These are phyloP conservation scores for Ceratocystis cacaofunesta DNA, from an alignment of 2,329 filamentous ascomycete genomes.

Conservation along the genomic window DNA sequence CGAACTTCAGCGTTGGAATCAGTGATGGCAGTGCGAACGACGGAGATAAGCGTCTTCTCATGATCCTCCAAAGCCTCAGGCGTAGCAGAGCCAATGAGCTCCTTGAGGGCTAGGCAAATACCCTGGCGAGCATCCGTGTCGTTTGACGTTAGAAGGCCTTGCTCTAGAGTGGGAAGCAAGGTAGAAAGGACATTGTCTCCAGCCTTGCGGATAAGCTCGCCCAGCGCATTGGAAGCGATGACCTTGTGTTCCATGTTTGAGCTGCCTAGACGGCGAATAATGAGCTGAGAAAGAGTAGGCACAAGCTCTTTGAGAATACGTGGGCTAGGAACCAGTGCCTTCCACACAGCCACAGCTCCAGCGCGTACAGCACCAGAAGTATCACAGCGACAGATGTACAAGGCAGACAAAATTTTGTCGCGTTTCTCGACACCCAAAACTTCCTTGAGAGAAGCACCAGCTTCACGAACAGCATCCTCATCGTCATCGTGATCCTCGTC, in stretches of 20 bases:
- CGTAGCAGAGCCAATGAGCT: slow-evolving; percentile 80
- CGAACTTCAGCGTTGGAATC: slow-evolving; percentile 81
- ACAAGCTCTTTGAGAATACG: slow-evolving; percentile 89
- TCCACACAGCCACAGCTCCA: slow-evolving; percentile 89
- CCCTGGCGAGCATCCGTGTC: slow-evolving; percentile 91
- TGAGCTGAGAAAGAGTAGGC: slow-evolving; percentile 83
- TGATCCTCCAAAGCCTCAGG: slow-evolving; percentile 83
- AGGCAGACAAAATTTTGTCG: slow-evolving; percentile 89
- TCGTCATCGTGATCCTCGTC: slow-evolving; percentile 63
- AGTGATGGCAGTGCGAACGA: slow-evolving; percentile 81
- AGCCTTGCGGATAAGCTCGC: slow-evolving; percentile 91
- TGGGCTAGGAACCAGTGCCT: slow-evolving; percentile 83
- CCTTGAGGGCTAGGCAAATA: slow-evolving; percentile 89
- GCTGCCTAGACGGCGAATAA: slow-evolving; percentile 85
- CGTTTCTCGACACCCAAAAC: slow-evolving; percentile 90
- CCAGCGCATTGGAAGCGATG: slow-evolving; percentile 91
- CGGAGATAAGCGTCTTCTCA: slow-evolving; percentile 86
- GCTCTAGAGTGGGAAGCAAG: slow-evolving; percentile 79
- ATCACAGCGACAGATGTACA: slow-evolving; percentile 96
- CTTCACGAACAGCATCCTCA: slow-evolving; percentile 61
- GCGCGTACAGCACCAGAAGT: slow-evolving; percentile 82
- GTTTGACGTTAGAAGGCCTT: slow-evolving; percentile 72
- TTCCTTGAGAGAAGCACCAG: slow-evolving; percentile 83
- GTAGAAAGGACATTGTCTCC: slow-evolving; percentile 84
- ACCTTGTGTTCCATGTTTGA: slow-evolving; percentile 98